These are phyloP conservation scores for Castanopsis chinensis DNA, from an alignment of 306 rosid species.

Conservation along the genomic window DNA sequence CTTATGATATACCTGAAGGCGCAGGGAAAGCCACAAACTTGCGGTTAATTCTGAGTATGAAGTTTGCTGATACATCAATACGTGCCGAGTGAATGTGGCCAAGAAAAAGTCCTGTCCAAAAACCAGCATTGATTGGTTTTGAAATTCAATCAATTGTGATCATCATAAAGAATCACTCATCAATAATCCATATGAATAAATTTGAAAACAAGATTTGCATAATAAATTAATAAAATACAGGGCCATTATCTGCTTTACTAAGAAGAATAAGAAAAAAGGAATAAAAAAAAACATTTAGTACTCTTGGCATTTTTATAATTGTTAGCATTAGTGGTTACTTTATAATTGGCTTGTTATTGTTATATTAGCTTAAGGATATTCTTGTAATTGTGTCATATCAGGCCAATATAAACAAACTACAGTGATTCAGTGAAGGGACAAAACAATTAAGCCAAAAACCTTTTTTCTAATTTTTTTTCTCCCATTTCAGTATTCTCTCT, in stretches of 20 bases:
- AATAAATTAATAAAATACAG: neutral
- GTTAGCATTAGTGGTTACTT: no score
- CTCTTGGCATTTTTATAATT: neutral
- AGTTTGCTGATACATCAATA: slow-evolving; percentile 83
- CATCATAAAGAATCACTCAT: neutral
- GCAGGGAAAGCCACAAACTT: slow-evolving; percentile 96
- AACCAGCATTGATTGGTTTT: slow-evolving; percentile 22
- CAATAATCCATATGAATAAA: neutral
- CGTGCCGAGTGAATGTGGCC: slow-evolving; percentile 57
- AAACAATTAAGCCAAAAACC: no score
- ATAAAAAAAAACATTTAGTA: neutral
- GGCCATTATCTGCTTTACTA: neutral
- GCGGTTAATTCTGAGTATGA: slow-evolving; percentile 88
- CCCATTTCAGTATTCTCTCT: no score
- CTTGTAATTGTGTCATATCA: no score
- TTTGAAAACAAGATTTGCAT: slow-evolving; percentile 4
- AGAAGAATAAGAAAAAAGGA: neutral
- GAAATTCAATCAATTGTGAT: slow-evolving; percentile 10
- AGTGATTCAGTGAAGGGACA: no score
- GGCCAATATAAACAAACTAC: no score
- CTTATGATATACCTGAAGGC: slow-evolving; percentile 69
- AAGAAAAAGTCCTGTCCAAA: slow-evolving; percentile 68
- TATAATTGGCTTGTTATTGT: no score
- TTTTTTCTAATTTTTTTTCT: no score
- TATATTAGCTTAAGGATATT: no score